Base-by-base conservation (phyloP, 768 basidiomycete species). In the Phylloporus arenicola region DNA sequence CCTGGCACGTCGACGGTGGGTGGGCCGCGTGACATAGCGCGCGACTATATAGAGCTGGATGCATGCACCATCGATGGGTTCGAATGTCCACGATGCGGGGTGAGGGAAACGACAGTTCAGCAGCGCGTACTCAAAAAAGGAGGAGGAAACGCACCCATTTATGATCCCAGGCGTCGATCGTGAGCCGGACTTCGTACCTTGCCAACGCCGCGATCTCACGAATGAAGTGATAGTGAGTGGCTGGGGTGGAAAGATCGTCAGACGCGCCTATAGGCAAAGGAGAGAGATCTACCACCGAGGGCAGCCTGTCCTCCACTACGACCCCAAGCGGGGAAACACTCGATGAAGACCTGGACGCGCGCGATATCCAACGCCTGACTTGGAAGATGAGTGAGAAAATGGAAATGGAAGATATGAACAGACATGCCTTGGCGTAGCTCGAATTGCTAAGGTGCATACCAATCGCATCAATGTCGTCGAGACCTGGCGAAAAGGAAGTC, bases 381-480 rank as follows among this genome's bases (percentile, higher is more conserved):
- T 17, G 30, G 34, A 43, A 13, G 6, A 35, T 10, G 1, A 17
- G 31, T 51, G 9, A 50, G 20, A 2, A 43, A 2, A 2, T 6
- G 17, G 10, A 4, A 0, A 1, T 16, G 0, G 10, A 29, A 6
- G 11, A 17, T 16, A 24, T 14, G 24, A 17, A 38, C 4, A 14
- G 17, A 57, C 70, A 14, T 50, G 79, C 84, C 74, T 88, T 89
- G 4, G 85, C 78, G 54, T 91, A 92, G 46, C 80, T 83, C 0
- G 88, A 88, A 60, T 92, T 92, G 63, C 86, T 88, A 51, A 91
- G 72, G 60, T 92, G 88, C 63, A 60, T 86, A 81, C 58, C 82
- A 83, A 65, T 66, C 43, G 55, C 19, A 45, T 92, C 89, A 38
- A 77, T 75, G 39, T 90, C 88, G 54, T 90, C 87, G 7, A 82